Evolutionary conservation across 192 early-diverging fungal species (phyloP).

Genomic region (Helicostylum pulchrum): DNA sequence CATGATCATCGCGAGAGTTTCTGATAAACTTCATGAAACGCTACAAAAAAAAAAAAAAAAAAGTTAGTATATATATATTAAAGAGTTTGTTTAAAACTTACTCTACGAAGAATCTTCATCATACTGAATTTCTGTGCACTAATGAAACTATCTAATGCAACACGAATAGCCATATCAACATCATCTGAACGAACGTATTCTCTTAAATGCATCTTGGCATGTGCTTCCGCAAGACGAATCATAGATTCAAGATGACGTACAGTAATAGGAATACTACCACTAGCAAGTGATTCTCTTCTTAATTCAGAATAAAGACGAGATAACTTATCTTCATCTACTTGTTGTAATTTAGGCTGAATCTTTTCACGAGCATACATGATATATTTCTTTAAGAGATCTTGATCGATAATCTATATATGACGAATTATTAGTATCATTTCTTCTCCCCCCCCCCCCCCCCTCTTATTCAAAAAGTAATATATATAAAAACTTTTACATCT

Average conservation of each 20-base stretch:
- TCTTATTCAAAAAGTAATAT: not conserved
- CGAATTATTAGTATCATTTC: not conserved
- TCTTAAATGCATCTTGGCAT: constrained; percentile 95
- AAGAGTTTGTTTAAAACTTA: constrained; percentile 25
- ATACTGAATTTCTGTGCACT: constrained; percentile 92
- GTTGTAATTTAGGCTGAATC: constrained; percentile 72
- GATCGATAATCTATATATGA: constrained; percentile 65
- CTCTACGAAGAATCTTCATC: constrained; percentile 73
- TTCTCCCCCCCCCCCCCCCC: too few species aligned
- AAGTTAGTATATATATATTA: constrained; percentile 66
- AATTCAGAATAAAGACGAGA: constrained; percentile 89
- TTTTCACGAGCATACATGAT: constrained; percentile 84
- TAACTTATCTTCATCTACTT: constrained; percentile 88
- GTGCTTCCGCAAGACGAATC: constrained; percentile 81
- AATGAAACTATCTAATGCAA: constrained; percentile 87
- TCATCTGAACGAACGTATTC: constrained; percentile 89
- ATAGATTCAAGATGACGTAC: constrained; percentile 87
- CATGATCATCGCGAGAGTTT: constrained; percentile 71
- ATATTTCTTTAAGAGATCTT: constrained; percentile 81
- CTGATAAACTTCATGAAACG: constrained; percentile 84
- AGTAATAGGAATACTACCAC: constrained; percentile 81
- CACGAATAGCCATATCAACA: constrained; percentile 88
- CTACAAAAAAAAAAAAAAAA: constrained; percentile 41
- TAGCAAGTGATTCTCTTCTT: constrained; percentile 74
- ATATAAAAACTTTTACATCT: constrained; percentile 58